A percentile compares a stretch with the other conserved stretches of the same genome.
These are phyloP conservation scores for Hypoxylon sp. DNA, from an alignment of 2,329 filamentous ascomycete genomes.

Conservation along the genomic window DNA sequence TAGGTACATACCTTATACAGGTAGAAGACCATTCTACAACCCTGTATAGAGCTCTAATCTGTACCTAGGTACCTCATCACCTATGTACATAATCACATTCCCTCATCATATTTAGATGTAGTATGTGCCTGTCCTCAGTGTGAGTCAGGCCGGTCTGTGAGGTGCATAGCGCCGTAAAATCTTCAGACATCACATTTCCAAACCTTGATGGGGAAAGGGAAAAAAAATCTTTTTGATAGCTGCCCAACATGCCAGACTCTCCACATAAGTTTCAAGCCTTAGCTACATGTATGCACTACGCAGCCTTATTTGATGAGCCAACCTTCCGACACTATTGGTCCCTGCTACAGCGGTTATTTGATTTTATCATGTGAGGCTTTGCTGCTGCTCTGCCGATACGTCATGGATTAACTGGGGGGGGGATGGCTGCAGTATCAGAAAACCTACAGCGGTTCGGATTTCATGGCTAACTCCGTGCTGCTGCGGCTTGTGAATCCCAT, in stretches of 20 bases:
- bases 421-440: neutral
- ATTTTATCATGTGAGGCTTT: conserved; percentile 36
- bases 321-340: conserved; percentile 7
- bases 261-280: conserved; percentile 25
- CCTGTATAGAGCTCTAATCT: no score
- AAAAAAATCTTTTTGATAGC: conserved; percentile 34
- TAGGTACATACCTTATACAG: no score
- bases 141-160: conserved; percentile 35
- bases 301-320: conserved; percentile 19
- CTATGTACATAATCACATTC: neutral
- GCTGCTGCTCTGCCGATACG: conserved; percentile 23
- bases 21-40: no score
- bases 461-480: conserved; percentile 7
- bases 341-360: conserved; percentile 33
- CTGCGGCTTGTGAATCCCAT: neutral
- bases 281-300: neutral
- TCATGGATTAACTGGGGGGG: conserved; percentile 16
- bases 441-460: conserved; percentile 12
- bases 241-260: conserved; percentile 38
- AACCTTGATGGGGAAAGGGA: conserved; percentile 20
- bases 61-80: neutral
- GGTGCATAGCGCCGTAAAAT: neutral
- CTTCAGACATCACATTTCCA: neutral
- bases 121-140: conserved; percentile 3
- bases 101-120: neutral